Conservation (phyloP, 163 green algal genomes). For the Trebouxiophyceae sp. region DNA sequence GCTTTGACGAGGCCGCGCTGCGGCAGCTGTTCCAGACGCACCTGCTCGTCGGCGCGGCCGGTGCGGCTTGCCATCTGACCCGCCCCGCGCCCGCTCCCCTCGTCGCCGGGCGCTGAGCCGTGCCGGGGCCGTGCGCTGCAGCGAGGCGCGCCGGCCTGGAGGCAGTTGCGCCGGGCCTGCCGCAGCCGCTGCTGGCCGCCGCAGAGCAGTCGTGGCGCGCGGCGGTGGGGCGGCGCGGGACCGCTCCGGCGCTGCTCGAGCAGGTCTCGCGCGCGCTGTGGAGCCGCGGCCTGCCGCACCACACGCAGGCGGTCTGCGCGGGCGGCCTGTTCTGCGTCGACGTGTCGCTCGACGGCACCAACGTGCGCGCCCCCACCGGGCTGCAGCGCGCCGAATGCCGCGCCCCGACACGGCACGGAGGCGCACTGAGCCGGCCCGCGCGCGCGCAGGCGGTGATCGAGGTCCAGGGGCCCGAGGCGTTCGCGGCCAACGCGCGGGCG, state of each 20-base stretch:
- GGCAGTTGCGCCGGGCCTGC: neutral
- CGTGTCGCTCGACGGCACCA: constrained; percentile 15
- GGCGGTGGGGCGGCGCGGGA: neutral
- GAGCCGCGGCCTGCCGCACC: constrained; percentile 16
- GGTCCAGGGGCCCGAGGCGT: constrained; percentile 19
- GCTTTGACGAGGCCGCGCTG: constrained; percentile 24
- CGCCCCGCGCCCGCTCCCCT: too few species aligned
- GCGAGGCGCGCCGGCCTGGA: neutral
- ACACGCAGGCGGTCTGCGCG: constrained; percentile 7
- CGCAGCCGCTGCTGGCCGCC: constrained; percentile 10
- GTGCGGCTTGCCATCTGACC: constrained; percentile 10
- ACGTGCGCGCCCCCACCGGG: neutral
- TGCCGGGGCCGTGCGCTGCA: neutral
- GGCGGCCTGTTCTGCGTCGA: constrained; percentile 29
- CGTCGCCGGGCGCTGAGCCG: too few species aligned
- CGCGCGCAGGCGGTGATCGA: constrained; percentile 22
- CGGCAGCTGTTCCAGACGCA: constrained; percentile 19
- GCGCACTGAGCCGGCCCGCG: neutral
- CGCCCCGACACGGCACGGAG: neutral
- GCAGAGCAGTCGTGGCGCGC: constrained; percentile 8
- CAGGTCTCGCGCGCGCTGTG: constrained; percentile 22
- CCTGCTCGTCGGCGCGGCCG: constrained; percentile 13
- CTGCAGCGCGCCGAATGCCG: neutral
- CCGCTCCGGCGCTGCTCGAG: constrained; percentile 13
- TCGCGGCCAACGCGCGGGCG: constrained; percentile 12